Evolutionary conservation across 1,139 yeast genomes (phyloP).

Genomic region (Candida pseudoviswanathii): DNA sequence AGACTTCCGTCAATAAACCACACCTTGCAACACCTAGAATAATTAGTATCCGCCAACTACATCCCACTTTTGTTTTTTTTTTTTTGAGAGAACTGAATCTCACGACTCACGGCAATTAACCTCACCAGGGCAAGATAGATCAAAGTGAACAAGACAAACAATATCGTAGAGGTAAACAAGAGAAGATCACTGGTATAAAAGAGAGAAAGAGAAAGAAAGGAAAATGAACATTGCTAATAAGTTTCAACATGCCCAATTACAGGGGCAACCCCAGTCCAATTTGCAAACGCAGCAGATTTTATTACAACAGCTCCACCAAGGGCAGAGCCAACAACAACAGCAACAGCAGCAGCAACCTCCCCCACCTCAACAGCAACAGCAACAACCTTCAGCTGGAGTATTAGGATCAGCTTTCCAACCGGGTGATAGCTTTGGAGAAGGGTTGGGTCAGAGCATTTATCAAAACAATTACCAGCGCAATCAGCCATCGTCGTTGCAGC

Average conservation of each 20-base stretch:
- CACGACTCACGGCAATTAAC: neutral
- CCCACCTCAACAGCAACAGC: slow-evolving; percentile 23
- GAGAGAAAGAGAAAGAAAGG: neutral
- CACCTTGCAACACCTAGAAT: neutral
- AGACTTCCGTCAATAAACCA: neutral
- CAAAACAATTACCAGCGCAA: slow-evolving; percentile 32
- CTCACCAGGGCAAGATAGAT: neutral
- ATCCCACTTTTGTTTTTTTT: neutral
- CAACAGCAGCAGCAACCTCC: slow-evolving; percentile 25
- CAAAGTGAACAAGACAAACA: neutral
- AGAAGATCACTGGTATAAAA: neutral
- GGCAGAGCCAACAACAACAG: slow-evolving; percentile 26
- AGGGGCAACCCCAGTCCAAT: slow-evolving; percentile 43
- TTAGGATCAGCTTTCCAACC: slow-evolving; percentile 27
- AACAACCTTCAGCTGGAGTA: slow-evolving; percentile 18
- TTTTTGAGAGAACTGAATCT: neutral
- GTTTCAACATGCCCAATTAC: slow-evolving; percentile 34
- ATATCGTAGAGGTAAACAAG: neutral
- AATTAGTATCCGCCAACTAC: neutral
- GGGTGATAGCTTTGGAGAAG: slow-evolving; percentile 26
- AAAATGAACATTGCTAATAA: slow-evolving; percentile 26
- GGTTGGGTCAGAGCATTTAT: slow-evolving; percentile 38
- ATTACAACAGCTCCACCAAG: slow-evolving; percentile 48
- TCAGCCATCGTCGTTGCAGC: slow-evolving; percentile 24
- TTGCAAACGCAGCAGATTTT: slow-evolving; percentile 32